Conservation (phyloP, 2,329 filamentous ascomycete species). For the Hypoxylon rubiginosum region DNA sequence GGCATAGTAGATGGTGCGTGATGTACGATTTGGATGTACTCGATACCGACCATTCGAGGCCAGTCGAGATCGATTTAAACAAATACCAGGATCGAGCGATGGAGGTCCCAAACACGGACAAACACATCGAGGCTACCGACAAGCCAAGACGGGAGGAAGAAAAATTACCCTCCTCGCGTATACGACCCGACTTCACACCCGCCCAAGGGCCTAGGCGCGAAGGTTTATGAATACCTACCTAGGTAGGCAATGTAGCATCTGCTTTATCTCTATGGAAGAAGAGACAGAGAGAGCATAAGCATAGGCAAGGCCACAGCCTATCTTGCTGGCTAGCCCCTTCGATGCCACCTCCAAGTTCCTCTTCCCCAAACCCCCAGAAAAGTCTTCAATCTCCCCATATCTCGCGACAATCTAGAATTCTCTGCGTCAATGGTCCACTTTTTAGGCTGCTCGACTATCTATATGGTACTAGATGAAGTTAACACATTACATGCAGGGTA, state of each 20-base stretch:
- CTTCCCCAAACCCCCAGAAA: neutral
- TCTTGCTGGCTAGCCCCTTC: neutral
- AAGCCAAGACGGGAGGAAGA: neutral
- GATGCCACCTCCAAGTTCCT: neutral
- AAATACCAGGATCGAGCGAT: neutral
- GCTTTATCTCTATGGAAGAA: neutral
- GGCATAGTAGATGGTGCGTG: neutral
- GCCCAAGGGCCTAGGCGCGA: neutral
- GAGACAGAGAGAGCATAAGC: neutral
- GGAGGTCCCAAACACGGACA: neutral
- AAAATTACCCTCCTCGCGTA: neutral
- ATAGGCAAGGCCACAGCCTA: neutral
- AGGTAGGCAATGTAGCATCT: neutral
- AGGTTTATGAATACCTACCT: neutral
- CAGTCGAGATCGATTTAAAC: neutral
- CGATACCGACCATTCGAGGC: neutral
- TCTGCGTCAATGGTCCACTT: neutral
- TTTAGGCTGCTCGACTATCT: conserved; percentile 5
- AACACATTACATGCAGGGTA: neutral
- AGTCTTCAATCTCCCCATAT: neutral
- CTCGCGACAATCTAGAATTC: neutral
- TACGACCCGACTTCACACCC: neutral
- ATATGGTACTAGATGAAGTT: neutral
- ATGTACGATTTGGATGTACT: neutral
- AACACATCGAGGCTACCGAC: neutral